Evolutionary conservation across 2,329 filamentous ascomycete genomes (phyloP), one percentile per base, ranked within the genome.

Genomic region (Boeremia lycopersici): DNA sequence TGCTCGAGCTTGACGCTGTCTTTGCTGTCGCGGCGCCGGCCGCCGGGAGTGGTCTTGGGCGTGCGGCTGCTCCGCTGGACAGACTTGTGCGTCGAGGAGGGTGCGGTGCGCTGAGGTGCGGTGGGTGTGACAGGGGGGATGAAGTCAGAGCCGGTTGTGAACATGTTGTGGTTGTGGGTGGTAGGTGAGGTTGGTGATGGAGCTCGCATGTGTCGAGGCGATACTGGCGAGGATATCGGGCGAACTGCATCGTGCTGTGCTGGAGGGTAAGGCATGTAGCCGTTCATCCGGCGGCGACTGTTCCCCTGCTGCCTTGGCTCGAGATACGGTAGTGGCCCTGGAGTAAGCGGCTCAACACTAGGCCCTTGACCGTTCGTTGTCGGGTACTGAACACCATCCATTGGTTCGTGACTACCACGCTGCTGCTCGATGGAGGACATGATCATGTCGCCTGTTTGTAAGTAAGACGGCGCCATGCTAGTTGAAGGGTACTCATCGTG

Each of bases 381-480:
- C 36, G 45, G 7, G 17, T 54, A 43, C 31, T 56, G 41, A 11
- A 50, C 38, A 23, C 31, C 42, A n/a, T 50, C 36, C 47, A 50
- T 56, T 23, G 36, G 42, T 36, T 36, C 41, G 12, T 49, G 47
- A 6, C 40, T 60, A n/a, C 64, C 65, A 2, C 59, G 56, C 19
- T 58, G 59, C 29, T 67, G 57, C 45, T 75, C 73, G 28, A 74
- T 73, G 2, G 69, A 74, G 10, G 72, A 73, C 50, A 75, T 60
- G 28, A 74, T 50, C 7, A 61, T 62, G 28, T 74, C 69, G 11
- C 58, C 54, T 25, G 66, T 62, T n/a, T 57, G 35, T 29, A 57
- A 53, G 25, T 66, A 61, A 19, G 61, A 35, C 35, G 58, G 46
- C 9, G 44, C 52, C 44, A 60, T 58, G 31, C 59, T 56, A n/a